Evolutionary conservation across 306 rosid genomes (phyloP).

Genomic region (Sesbania bispinosa): DNA sequence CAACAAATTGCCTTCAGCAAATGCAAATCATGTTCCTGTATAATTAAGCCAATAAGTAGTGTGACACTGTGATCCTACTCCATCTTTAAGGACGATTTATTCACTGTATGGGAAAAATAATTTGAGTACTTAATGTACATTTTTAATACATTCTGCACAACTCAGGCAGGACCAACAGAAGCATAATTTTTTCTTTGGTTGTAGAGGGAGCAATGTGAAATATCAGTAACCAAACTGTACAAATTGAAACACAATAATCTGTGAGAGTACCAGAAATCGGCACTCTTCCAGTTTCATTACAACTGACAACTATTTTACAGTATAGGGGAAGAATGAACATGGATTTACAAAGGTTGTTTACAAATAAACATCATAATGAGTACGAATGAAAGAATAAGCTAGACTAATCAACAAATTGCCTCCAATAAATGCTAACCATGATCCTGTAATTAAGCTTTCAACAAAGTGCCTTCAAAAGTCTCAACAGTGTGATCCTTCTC

Average conservation of each 20-base stretch:
- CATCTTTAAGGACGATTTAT: no score
- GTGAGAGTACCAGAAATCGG: neutral
- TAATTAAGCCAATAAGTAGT: no score
- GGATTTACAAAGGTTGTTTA: conserved; percentile 11
- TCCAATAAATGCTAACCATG: neutral
- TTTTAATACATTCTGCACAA: no score
- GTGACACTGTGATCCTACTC: no score
- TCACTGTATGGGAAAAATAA: no score
- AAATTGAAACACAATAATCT: conserved; percentile 25
- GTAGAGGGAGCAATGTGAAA: no score
- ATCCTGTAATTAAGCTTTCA: neutral
- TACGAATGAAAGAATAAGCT: conserved; percentile 30
- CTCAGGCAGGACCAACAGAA: no score
- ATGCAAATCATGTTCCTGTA: no score
- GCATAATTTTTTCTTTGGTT: no score
- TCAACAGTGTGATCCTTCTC: neutral
- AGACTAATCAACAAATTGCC: conserved; percentile 8
- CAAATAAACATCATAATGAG: neutral
- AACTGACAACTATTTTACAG: conserved; percentile 17
- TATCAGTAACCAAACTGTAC: no score
- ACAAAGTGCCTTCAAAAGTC: neutral
- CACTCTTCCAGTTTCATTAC: conserved; percentile 18
- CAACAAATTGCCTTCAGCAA: no score
- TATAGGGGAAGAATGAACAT: neutral
- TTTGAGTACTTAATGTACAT: no score